Conservation (phyloP, 2,329 filamentous ascomycete genomes). For the Phyllachora maydis region DNA sequence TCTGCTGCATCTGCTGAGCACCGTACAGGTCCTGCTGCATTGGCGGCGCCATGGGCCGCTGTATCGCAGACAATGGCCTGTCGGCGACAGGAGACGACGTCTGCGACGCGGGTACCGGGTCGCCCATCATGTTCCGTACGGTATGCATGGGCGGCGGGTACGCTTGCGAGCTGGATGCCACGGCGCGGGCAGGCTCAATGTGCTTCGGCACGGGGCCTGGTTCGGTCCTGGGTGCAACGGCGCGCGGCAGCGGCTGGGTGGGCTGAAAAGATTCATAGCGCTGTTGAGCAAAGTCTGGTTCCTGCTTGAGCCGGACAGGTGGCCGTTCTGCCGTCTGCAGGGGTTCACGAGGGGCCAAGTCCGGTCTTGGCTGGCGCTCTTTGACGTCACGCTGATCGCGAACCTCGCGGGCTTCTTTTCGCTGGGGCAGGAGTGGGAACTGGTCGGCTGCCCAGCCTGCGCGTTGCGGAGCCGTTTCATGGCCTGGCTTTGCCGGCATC, state of each 20-base stretch:
- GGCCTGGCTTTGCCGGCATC: no score
- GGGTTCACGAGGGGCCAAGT: conserved; percentile 9
- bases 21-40: conserved; percentile 1
- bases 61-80: conserved; percentile 8
- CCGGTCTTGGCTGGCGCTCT: no score
- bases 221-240: conserved; percentile 17
- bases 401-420: conserved; percentile 2
- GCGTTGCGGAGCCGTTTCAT: no score
- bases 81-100: conserved; percentile 4
- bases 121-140: background rate
- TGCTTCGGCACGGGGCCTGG: conserved; percentile 16
- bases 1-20: no score
- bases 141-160: conserved; percentile 10
- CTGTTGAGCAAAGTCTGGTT: conserved; percentile 25
- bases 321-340: conserved; percentile 7
- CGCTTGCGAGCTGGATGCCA: conserved; percentile 12
- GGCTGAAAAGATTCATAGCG: conserved; percentile 21
- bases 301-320: conserved; percentile 23
- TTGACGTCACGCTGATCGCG: no score
- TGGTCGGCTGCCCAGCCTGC: background rate
- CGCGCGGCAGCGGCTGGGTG: conserved; percentile 16
- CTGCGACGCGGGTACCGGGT: background rate
- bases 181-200: conserved; percentile 20
- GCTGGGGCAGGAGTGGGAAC: background rate
- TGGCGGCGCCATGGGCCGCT: background rate